These are phyloP conservation scores for Coix lacrymajobi DNA, from an alignment of 176 grass and related monocot species.

Conservation along the genomic window DNA sequence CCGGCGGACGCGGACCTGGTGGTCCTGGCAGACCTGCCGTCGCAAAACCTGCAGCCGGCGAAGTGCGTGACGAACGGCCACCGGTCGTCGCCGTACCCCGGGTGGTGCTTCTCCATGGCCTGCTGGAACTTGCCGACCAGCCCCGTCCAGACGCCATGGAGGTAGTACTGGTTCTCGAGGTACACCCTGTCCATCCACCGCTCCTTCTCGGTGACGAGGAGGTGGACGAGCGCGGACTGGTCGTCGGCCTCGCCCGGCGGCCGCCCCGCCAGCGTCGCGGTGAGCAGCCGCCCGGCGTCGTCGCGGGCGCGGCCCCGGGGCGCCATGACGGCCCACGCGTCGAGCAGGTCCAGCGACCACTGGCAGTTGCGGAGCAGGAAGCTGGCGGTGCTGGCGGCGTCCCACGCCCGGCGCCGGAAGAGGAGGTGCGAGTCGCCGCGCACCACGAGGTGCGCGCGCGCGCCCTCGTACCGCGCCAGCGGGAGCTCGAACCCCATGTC, in stretches of 20 bases:
- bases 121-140: constrained; percentile 60
- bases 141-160: constrained; percentile 52
- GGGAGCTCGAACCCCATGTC: constrained; percentile 86
- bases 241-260: constrained; percentile 72
- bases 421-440: constrained; percentile 47
- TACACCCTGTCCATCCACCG: constrained; percentile 60
- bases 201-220: constrained; percentile 52
- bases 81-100: constrained; percentile 64
- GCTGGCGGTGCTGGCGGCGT: constrained; percentile 54
- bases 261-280: constrained; percentile 42
- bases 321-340: constrained; percentile 72
- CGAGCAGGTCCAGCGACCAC: constrained; percentile 80
- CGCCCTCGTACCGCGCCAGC: constrained; percentile 28
- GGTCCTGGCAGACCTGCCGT: not conserved
- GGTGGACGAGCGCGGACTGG: constrained; percentile 76
- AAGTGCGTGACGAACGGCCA: constrained; percentile 87
- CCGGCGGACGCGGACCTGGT: not conserved
- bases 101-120: constrained; percentile 60
- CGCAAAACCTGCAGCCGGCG: constrained; percentile 51
- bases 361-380: constrained; percentile 82
- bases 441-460: constrained; percentile 50
- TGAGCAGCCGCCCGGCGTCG: constrained; percentile 49
- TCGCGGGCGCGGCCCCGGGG: constrained; percentile 40
- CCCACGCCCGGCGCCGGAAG: constrained; percentile 48
- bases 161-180: constrained; percentile 69